Base-by-base conservation (phyloP, 2,329 filamentous ascomycete genomes). In the Penicillium capsulatum region DNA sequence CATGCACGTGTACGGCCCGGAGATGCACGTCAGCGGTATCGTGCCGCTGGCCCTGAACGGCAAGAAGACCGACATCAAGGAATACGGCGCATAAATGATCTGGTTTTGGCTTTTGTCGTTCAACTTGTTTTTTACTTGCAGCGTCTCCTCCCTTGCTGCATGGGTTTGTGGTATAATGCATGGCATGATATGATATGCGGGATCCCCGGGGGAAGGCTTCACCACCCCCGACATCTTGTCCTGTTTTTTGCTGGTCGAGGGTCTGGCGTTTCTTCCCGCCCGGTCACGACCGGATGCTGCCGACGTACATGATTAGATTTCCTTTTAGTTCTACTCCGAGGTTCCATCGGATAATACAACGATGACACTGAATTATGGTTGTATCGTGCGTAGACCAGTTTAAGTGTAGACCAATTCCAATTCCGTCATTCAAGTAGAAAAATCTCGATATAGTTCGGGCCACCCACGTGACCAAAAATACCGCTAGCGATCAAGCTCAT, bases 21-120 rank as follows among this genome's bases (percentile, higher is more conserved):
- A 87, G 69, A 86, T 86, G 83, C 82, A 86, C 71, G 91, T 98
- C 60, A 91, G 84, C 36, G 92, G 92, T 67, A 97, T 97, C 63
- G 91, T 98, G 53, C 91, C 92, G 40, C 74, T 97, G 65, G 92
- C 91, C 32, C 83, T 97, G 34, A 66, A 71, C 56, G 61, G 79
- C 71, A 71, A 82, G 79, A 73, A 75, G 56, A 74, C 74, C 45
- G 69, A 73, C 51, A 61, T 83, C 60, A 77, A 78, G 68, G 79
- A 83, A 67, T 83, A 81, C 49, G 69, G 69, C 44, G 55, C 56
- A 47, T 61, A 61, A 57, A 60, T 51, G 42, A 48, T 45, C 44
- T 36, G 51, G 39, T 45, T 55, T 52, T 50, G 44, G 40, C 42
- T 41, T 59, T 52, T 55, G 45, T 48, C 40, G n/a, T 45, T 40